Evolutionary conservation across 805 yeast species (phyloP).

Genomic region (Lachancea fermentati): DNA sequence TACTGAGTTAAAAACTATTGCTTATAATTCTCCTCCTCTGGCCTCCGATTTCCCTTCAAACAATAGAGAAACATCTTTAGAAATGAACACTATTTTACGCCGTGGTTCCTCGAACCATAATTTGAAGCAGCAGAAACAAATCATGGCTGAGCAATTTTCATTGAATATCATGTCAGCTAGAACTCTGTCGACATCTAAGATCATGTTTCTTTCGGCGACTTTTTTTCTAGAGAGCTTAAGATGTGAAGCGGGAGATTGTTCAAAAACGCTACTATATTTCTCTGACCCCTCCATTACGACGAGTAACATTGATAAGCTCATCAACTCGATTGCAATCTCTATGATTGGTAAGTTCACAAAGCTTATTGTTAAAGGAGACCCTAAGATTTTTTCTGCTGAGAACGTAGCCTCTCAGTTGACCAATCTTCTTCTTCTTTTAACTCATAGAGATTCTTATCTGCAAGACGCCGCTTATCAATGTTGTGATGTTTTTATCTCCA

Average conservation of each 20-base stretch:
- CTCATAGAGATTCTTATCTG: slow-evolving; percentile 68
- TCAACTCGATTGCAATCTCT: slow-evolving; percentile 58
- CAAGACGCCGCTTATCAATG: slow-evolving; percentile 78
- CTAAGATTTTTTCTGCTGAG: slow-evolving; percentile 50
- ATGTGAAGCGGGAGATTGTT: slow-evolving; percentile 73
- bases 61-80: slow-evolving; percentile 86
- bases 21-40: slow-evolving; percentile 80
- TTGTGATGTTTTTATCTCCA: slow-evolving; percentile 59
- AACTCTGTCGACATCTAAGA: slow-evolving; percentile 61
- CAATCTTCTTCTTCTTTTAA: slow-evolving; percentile 59
- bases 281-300: slow-evolving; percentile 79
- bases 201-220: slow-evolving; percentile 84
- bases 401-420: slow-evolving; percentile 65
- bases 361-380: slow-evolving; percentile 47
- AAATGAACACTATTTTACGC: slow-evolving; percentile 82
- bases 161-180: slow-evolving; percentile 47
- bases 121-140: slow-evolving; percentile 66
- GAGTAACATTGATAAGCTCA: slow-evolving; percentile 60
- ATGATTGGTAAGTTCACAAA: slow-evolving; percentile 53
- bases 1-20: slow-evolving; percentile 57
- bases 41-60: slow-evolving; percentile 77
- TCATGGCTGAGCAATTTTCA: slow-evolving; percentile 36
- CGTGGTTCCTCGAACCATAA: slow-evolving; percentile 84
- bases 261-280: slow-evolving; percentile 69
- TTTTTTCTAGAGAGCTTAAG: slow-evolving; percentile 73